Conservation (phyloP, 331 rosid species). For the Ulmus americana region DNA sequence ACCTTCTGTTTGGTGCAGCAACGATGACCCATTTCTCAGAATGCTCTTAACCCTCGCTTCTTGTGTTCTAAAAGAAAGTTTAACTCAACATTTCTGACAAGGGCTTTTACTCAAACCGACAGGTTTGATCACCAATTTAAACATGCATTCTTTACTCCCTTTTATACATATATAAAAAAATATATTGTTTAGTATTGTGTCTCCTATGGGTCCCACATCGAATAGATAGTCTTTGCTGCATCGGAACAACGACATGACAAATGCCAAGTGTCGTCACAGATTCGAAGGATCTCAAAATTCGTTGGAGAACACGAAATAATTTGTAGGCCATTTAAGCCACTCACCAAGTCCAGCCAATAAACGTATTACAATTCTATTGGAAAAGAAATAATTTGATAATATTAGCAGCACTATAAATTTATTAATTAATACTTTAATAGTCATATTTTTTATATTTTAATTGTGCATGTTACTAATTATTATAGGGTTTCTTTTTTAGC, state of each 20-base stretch:
- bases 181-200: not conserved
- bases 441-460: no score
- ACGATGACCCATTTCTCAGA: conserved; percentile 39
- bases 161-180: not conserved
- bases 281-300: not conserved
- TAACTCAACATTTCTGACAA: conserved; percentile 22
- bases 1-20: conserved; percentile 76
- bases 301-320: not conserved
- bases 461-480: no score
- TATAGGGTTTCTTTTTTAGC: no score
- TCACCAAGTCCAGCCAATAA: not conserved
- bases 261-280: not conserved
- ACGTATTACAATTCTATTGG: no score
- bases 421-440: no score
- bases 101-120: conserved; percentile 15
- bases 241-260: not conserved
- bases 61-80: not conserved
- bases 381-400: no score
- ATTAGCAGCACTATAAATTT: no score
- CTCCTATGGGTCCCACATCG: not conserved
- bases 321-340: not conserved
- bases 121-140: conserved; percentile 10
- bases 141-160: not conserved
- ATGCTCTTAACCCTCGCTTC: no score
- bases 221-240: not conserved